Conservation (phyloP, 331 rosid species). For the Cydonia oblonga region DNA sequence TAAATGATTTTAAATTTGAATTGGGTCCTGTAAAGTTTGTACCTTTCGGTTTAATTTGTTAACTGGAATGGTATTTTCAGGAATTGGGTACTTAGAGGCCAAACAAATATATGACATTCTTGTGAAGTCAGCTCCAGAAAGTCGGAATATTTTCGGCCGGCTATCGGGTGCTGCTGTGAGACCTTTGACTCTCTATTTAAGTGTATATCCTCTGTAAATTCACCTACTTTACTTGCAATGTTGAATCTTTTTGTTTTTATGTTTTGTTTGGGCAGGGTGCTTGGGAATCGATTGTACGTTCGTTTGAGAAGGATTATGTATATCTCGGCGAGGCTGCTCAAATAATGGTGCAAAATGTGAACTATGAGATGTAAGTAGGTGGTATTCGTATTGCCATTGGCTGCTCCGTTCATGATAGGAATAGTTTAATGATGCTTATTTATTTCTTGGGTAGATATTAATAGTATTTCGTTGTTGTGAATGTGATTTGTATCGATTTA, state of each 20-base stretch:
- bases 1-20: not conserved
- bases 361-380: slow-evolving; percentile 73
- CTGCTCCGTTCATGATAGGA: not conserved
- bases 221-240: not conserved
- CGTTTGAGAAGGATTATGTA: slow-evolving; percentile 77
- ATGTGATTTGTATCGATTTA: not conserved
- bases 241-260: not conserved
- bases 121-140: slow-evolving; percentile 65
- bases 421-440: not conserved
- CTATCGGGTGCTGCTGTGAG: slow-evolving; percentile 82
- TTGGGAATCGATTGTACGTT: slow-evolving; percentile 67
- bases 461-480: not conserved
- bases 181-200: not conserved
- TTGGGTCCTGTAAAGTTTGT: not conserved
- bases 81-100: slow-evolving; percentile 74
- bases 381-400: not conserved
- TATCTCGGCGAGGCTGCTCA: slow-evolving; percentile 95
- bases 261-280: slow-evolving; percentile 49
- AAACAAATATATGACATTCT: slow-evolving; percentile 59
- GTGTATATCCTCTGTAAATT: not conserved
- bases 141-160: slow-evolving; percentile 84
- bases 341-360: slow-evolving; percentile 76
- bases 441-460: not conserved
- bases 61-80: slow-evolving; percentile 32
- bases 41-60: not conserved